Evolutionary conservation across 1,284 basidiomycete species (phyloP), one percentile per base, ranked within the genome.

Genomic region (Malassezia brasiliensis): DNA sequence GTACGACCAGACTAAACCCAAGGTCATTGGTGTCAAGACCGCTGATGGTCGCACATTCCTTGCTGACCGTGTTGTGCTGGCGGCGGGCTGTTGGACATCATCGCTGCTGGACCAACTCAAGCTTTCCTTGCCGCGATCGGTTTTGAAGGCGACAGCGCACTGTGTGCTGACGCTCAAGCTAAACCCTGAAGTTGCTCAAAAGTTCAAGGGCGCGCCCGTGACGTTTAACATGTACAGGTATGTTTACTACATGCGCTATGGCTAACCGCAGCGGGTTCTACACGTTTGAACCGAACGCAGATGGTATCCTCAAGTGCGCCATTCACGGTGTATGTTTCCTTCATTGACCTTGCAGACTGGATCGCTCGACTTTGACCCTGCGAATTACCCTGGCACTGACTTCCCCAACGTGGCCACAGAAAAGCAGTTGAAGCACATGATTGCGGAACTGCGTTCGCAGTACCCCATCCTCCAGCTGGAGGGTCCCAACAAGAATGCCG

Each of bases 61-160:
- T 3, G 84, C 82, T 0, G 79, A 82, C 37, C 61, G 81, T 30
- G 78, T 86, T 5, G 77, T 90, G 22, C 70, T 90, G 32, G 82
- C 86, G 12, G 78, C 83, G 7, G 88, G 88, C 22, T 82, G 87
- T 5, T 90, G 90, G 90, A 88, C 88, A 0, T 81, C 84, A 2
- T 84, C 85, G 0, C 76, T 85, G 1, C 87, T 91, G 14, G 30
- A 60, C 10, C 22, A 35, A 5, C 54, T 62, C 2, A 42, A 59
- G 2, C 39, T 59, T 32, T 34, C 37, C 1, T 19, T 38, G 4
- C 12, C 14, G 15, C 31, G 2, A 2, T 14, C 17, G 5, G 12
- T 50, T 14, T 14, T 64, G 8, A 58, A 54, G 19, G 61, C 63
- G 10, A 60, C 65, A 2, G 69, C 69, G 0, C 90, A 94, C 76